Evolutionary conservation across 306 rosid species (phyloP).

Genomic region (Begonia fuchsioides): DNA sequence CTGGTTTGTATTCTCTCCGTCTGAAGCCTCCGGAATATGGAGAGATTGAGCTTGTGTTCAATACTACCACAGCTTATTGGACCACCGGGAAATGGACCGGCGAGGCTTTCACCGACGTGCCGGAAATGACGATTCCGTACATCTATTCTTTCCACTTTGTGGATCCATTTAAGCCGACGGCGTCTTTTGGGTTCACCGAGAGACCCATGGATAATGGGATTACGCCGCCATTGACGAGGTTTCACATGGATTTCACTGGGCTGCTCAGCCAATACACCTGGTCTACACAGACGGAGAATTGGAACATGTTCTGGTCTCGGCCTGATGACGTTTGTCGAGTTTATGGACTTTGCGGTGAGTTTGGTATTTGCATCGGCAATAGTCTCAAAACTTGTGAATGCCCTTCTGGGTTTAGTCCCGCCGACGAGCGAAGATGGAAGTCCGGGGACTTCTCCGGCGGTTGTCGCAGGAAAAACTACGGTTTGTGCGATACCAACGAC

Average conservation of each 20-base stretch:
- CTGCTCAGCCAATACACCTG: conserved; percentile 59
- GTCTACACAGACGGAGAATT: conserved; percentile 27
- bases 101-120: conserved; percentile 26
- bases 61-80: conserved; percentile 40
- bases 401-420: conserved; percentile 30
- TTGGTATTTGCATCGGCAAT: conserved; percentile 31
- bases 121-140: conserved; percentile 55
- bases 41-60: conserved; percentile 48
- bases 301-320: conserved; percentile 56
- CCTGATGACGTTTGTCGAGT: conserved; percentile 34
- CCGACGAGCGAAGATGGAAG: conserved; percentile 27
- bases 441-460: conserved; percentile 36
- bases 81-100: conserved; percentile 58
- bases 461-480: conserved; percentile 15
- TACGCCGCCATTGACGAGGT: conserved; percentile 30
- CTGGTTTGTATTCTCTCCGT: conserved; percentile 51
- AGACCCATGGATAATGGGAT: conserved; percentile 16
- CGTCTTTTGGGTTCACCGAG: conserved; percentile 63
- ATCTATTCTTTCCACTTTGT: conserved; percentile 41
- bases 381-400: conserved; percentile 24
- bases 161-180: conserved; percentile 28
- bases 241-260: conserved; percentile 34
- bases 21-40: conserved; percentile 35
- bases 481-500: conserved; percentile 15
- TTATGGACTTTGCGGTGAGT: conserved; percentile 38